Evolutionary conservation across 2,329 filamentous ascomycete species (phyloP), one percentile per base, ranked within the genome.

Genomic region (Epichloe bromicola): DNA sequence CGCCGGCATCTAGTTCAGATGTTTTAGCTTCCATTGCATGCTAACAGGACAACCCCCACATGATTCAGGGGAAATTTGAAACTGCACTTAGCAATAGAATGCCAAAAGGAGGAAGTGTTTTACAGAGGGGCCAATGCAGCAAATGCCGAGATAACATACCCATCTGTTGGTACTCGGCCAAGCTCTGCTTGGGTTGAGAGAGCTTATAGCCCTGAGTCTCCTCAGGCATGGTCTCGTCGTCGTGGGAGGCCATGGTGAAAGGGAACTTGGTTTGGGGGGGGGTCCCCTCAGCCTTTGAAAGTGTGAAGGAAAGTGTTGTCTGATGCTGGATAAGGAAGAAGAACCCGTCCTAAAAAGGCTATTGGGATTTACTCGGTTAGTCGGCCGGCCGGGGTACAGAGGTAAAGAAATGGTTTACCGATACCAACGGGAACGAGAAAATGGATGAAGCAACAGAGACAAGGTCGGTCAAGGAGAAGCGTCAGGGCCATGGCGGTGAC

Each of bases 161-260:
- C 72, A 98, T 85, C 69, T 95, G 78, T 65, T 91, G 79, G 73
- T 96, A 96, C 70, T 96, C 87, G 57, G 91, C 87, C 65, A 98
- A 78, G 61, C 88, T 94, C 80, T 97, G 95, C 84, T 96, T 96
- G 56, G 78, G 78, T 80, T 96, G 88, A 60, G 88, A 90, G 66
- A 96, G 86, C 82, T 94, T 96, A 84, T 96, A 97, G 67, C 91
- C 91, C 73, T 90, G 84, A 59, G 90, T 96, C 73, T 85, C 79
- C 74, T 93, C 86, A 57, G 88, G 85, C 69, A 86, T 76, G 59
- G 91, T 81, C 64, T 97, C 91, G 55, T 95, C 88, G 58, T 83
- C 74, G 64, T 79, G 74, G 61, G 81, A 78, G 59, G 82, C 75
- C 84, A 88, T 88, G 4, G 36, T 49, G 41, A 37, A 38, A 47